These are phyloP conservation scores for Luffa aegyptiaca DNA, from an alignment of 306 rosid genomes.

Conservation along the genomic window DNA sequence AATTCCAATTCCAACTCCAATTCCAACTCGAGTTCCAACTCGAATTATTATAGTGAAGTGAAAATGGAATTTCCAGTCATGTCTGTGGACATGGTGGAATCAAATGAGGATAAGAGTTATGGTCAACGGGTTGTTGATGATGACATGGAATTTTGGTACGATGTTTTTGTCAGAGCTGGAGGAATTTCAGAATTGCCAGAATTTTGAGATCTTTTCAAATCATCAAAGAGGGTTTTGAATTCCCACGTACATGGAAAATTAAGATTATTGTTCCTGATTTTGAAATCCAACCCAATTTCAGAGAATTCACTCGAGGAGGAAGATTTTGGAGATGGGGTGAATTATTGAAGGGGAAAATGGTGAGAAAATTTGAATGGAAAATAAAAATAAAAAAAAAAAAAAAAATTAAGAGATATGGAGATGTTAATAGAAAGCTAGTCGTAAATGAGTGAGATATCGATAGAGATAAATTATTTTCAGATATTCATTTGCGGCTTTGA, in stretches of 20 bases:
- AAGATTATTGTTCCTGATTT: neutral
- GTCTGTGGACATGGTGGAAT: constrained; percentile 18
- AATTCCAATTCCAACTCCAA: neutral
- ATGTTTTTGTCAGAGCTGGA: constrained; percentile 45
- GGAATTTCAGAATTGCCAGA: constrained; percentile 29
- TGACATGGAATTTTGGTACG: constrained; percentile 83
- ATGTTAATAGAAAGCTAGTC: neutral
- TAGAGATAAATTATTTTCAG: neutral
- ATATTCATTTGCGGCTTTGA: neutral
- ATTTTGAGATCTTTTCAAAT: constrained; percentile 22
- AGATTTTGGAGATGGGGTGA: neutral
- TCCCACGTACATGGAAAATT: neutral
- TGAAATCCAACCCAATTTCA: neutral
- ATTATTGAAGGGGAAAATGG: neutral
- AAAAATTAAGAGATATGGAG: neutral
- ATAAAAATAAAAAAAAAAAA: too few relatives aligned
- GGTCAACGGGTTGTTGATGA: constrained; percentile 29
- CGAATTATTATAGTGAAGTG: constrained; percentile 12
- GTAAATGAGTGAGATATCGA: neutral
- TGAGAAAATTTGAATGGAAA: neutral
- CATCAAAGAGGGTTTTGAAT: neutral
- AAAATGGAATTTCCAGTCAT: constrained; percentile 18
- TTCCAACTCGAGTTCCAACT: neutral
- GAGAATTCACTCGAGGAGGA: neutral
- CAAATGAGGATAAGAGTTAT: constrained; percentile 1